Evolutionary conservation across 2,329 filamentous ascomycete genomes (phyloP).

Genomic region (Cladosporium sp.): DNA sequence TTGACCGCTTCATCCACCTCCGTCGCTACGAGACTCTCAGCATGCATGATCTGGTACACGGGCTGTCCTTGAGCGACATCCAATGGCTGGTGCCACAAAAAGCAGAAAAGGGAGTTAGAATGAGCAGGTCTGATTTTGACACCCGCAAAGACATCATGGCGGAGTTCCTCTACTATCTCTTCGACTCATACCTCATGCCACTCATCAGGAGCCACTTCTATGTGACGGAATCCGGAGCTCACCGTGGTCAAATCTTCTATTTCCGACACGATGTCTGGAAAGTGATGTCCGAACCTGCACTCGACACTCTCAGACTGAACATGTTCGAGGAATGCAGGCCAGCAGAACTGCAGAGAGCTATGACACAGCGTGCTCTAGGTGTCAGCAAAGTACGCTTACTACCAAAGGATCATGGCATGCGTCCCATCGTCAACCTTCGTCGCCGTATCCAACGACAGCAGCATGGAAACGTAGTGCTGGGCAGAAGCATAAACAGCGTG

Average conservation of each 20-base stretch:
- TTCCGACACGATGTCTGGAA: constrained; percentile 94
- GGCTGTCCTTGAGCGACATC: constrained; percentile 48
- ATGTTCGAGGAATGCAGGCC: constrained; percentile 75
- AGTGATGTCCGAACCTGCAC: constrained; percentile 64
- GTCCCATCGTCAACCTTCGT: constrained; percentile 82
- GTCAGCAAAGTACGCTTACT: constrained; percentile 74
- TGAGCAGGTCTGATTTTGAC: constrained; percentile 62
- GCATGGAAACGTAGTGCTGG: constrained; percentile 50
- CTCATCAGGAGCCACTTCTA: constrained; percentile 85
- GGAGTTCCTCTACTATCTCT: constrained; percentile 86
- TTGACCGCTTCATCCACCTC: constrained; percentile 73
- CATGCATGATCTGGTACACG: constrained; percentile 70
- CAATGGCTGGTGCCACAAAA: constrained; percentile 63
- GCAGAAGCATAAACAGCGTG: constrained; percentile 62
- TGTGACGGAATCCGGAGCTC: constrained; percentile 78
- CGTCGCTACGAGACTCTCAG: constrained; percentile 75
- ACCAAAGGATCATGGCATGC: constrained; percentile 69
- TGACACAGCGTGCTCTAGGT: constrained; percentile 61
- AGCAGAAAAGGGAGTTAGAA: constrained; percentile 43
- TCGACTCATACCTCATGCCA: constrained; percentile 86
- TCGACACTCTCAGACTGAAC: constrained; percentile 57
- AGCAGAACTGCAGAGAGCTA: constrained; percentile 49
- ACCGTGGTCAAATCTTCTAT: constrained; percentile 80
- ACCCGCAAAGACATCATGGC: constrained; percentile 75
- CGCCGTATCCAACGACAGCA: constrained; percentile 52